Base-by-base conservation (phyloP, 2,329 filamentous ascomycete genomes). In the Pseudocercospora fijiensis region DNA sequence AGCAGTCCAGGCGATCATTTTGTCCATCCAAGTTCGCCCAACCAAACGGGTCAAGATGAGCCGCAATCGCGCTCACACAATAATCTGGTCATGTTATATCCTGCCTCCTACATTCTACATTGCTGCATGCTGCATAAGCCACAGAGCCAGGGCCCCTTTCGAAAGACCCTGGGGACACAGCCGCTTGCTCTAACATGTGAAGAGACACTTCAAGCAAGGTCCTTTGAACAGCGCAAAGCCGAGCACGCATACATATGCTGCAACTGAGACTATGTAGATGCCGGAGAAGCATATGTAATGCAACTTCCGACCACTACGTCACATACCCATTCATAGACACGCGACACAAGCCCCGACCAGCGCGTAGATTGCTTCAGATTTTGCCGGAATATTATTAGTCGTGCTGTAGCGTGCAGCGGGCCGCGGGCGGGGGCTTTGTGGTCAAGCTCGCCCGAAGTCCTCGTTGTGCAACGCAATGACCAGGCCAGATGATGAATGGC, bases 281-380 rank as follows among this genome's bases (percentile, higher is more conserved):
- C 60, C 45, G 30, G 27, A 58, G 57, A 43, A 45, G 57, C 49
- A 57, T 56, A 33, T 53, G 28, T 45, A 57, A 65, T 67, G 62
- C 60, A 67, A 49, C 52, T 63, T 37, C 20, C 28, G 27, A 52
- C 27, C 13, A 27, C 28, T 61, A 68, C 66, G 63, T 68, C 66
- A 65, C 57, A 55, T 45, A 56, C 58, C 60, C 61, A 52, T 53
- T 58, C 43, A 52, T 63, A 43, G 52, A 58, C 66, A 66, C 66
- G 66, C 64, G 64, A 66, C 64, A 63, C 52, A 43, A 55, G 62
- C 27, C 43, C 45, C 62, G 45, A 49, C 20, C 11, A 53, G 65
- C 66, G 66, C 66, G 66, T 66, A 66, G 57, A 64, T 62, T 62
- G 53, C 45, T 52, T 37, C 55, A 64, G 67, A 67, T 65, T 67